Evolutionary conservation across 2,329 filamentous ascomycete genomes (phyloP).

Genomic region (Sclerotinia subarctica): DNA sequence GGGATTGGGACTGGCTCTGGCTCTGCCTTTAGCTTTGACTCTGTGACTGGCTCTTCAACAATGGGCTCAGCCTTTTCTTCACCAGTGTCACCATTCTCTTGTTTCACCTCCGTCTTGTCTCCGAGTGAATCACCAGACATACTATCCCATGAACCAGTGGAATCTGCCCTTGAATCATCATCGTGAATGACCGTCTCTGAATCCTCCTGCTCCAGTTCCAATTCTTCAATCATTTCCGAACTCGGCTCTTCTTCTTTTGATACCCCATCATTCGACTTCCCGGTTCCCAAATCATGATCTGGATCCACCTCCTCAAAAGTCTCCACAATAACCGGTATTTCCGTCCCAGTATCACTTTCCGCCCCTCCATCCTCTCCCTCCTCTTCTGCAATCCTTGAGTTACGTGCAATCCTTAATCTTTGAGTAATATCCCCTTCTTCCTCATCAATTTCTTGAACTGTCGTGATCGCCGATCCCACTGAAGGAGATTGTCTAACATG

Average conservation of each 20-base stretch:
- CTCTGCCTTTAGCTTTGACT: background rate
- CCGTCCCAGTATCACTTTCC: conserved; percentile 23
- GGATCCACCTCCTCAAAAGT: conserved; percentile 34
- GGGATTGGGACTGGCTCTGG: no score
- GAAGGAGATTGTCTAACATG: conserved; percentile 79
- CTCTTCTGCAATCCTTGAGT: conserved; percentile 41
- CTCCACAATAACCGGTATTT: conserved; percentile 38
- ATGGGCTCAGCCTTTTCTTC: conserved; percentile 6
- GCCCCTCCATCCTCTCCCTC: conserved; percentile 3
- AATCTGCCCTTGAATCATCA: conserved; percentile 9
- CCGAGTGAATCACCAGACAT: conserved; percentile 17
- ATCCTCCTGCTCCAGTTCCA: conserved; percentile 4
- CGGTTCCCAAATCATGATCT: conserved; percentile 22
- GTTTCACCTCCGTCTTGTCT: background rate
- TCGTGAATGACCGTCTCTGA: conserved; percentile 3
- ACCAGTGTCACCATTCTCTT: background rate
- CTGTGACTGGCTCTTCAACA: background rate
- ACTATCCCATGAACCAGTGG: conserved; percentile 20
- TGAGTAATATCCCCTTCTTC: conserved; percentile 57
- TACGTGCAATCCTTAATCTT: conserved; percentile 47
- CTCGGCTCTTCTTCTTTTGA: background rate
- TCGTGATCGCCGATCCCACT: conserved; percentile 73
- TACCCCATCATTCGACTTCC: background rate
- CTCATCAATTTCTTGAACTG: conserved; percentile 79
- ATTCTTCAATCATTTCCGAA: background rate